Percentiles rank a stretch among this genome's conserved stretches.
These are phyloP conservation scores for Porphyridium purpureum DNA, from an alignment of 23 red algal species.

Conservation along the genomic window DNA sequence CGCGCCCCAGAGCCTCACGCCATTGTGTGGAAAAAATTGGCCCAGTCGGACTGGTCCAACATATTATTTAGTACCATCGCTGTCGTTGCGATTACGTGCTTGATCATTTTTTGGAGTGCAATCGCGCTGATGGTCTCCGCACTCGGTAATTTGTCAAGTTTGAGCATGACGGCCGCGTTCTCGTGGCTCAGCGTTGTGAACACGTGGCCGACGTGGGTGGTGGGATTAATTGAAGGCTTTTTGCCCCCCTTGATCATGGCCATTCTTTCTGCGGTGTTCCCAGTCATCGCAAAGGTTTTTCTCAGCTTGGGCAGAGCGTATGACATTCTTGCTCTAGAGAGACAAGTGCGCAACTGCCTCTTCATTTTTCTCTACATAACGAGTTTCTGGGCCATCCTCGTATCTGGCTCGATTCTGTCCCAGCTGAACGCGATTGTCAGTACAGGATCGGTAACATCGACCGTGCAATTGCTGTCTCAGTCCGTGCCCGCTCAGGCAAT, in stretches of 20 bases:
- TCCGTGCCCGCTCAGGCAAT: neutral
- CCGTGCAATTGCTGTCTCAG: neutral
- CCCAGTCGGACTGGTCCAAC: neutral
- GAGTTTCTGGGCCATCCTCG: neutral
- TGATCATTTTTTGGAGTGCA: neutral
- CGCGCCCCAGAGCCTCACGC: no score
- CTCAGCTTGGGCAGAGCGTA: no score
- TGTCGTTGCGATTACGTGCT: neutral
- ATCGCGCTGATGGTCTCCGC: neutral
- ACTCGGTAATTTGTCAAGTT: neutral
- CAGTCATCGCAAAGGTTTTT: neutral
- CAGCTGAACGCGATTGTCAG: neutral
- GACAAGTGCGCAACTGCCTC: neutral
- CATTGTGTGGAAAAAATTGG: neutral
- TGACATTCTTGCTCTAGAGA: neutral
- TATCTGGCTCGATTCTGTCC: neutral
- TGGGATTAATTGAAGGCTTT: neutral
- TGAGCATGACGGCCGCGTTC: neutral
- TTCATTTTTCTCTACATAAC: neutral
- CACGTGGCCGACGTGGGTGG: neutral
- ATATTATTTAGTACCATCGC: neutral
- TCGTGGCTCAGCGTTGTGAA: neutral
- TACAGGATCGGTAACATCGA: neutral
- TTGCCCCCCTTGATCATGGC: neutral
- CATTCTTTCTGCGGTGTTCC: neutral